These are phyloP conservation scores for Calonectria honghensis DNA, from an alignment of 2,329 filamentous ascomycete species.

Conservation along the genomic window DNA sequence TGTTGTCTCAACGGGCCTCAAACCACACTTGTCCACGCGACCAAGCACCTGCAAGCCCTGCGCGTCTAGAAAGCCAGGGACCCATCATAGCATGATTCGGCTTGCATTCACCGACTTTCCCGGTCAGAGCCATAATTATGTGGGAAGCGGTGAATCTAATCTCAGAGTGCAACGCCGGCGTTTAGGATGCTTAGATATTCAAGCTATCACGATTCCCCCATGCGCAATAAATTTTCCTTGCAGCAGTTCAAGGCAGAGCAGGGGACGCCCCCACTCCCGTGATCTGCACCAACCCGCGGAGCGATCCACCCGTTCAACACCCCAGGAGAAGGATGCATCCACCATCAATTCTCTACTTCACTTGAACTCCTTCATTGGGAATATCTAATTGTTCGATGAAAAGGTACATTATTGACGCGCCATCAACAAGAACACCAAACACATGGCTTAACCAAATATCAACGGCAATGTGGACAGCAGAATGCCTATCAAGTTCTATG, in stretches of 20 bases:
- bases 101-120: slow-evolving; percentile 50
- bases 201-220: slow-evolving; percentile 18
- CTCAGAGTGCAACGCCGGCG: slow-evolving; percentile 30
- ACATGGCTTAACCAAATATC: not conserved
- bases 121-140: slow-evolving; percentile 27
- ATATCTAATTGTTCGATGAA: not conserved
- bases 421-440: no score
- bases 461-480: not conserved
- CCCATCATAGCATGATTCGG: slow-evolving; percentile 41
- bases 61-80: slow-evolving; percentile 36
- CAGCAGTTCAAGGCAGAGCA: slow-evolving; percentile 49
- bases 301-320: slow-evolving; percentile 45
- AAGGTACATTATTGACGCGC: not conserved
- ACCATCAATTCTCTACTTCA: not conserved
- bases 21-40: slow-evolving; percentile 38
- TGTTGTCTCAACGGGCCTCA: slow-evolving; percentile 27
- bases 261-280: slow-evolving; percentile 49
- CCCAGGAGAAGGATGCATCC: slow-evolving; percentile 22
- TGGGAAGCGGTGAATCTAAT: slow-evolving; percentile 46
- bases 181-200: slow-evolving; percentile 15
- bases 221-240: slow-evolving; percentile 41
- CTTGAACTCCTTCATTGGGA: not conserved
- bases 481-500: not conserved
- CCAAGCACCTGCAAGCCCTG: slow-evolving; percentile 39
- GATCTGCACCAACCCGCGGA: slow-evolving; percentile 40